Evolutionary conservation across 2,329 filamentous ascomycete species (phyloP), one percentile per base, ranked within the genome.

Genomic region (Cryoendolithus antarcticus): DNA sequence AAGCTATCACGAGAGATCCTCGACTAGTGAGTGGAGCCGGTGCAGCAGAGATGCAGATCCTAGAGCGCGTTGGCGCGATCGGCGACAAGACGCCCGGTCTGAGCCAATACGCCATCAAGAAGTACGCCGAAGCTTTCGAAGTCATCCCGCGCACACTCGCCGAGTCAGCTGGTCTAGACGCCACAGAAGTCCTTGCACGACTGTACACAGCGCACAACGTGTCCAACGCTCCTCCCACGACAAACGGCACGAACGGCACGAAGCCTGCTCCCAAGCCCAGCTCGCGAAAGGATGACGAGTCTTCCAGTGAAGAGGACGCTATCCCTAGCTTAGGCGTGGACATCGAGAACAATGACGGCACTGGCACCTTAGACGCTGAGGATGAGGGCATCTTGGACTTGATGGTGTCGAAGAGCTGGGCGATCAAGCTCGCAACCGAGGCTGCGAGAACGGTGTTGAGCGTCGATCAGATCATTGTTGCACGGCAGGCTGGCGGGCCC

Each of bases 391-490:
- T 98, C 50, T 71, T 98, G 40, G 93, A 98, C 60, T 72, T 98
- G 32, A 74, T 96, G 66, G 77, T 88, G 44, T 79, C 82, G 49
- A 98, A 98, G 74, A 80, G 79, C 58, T 96, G 88, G 89, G 91
- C 91, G 34, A 94, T 98, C 63, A 91, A 91, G 68, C 72, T 98
- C 48, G 93, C 91, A 30, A 95, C 89, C 15, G 91, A 98, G 65
- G 82, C 91, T 31, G 89, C 86, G 38, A 76, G 91, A 55, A 98
- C 91, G 35, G 82, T 98, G 24, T 70, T 98, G 48, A 93, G 86
- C 35, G 91, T 98, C 30, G 91, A 98, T 64, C 93, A 98, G 68
- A 98, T 98, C 58, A 98, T 98, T 59, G 91, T 98, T 42, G 88
- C 93, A 47, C 79, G 89, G 66, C 91, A 96, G 68, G 91, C 93